Percentiles rank a stretch among this genome's conserved stretches.
Evolutionary conservation across 805 yeast genomes (phyloP).

Genomic region (Isabelozyma rhagii): DNA sequence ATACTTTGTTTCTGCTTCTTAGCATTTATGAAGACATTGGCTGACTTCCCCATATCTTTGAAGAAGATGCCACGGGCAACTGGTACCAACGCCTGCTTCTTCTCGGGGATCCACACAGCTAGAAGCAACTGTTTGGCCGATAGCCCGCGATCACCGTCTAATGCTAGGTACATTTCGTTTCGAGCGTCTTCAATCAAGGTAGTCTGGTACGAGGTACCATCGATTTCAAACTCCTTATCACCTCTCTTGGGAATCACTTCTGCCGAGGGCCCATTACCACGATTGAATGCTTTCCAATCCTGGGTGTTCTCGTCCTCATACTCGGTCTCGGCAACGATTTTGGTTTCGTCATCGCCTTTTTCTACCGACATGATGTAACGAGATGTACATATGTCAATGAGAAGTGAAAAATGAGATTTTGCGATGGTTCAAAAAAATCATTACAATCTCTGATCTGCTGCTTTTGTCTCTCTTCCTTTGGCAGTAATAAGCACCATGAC

Average conservation of each 20-base stretch:
- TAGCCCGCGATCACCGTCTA: conserved; percentile 49
- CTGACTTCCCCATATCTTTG: conserved; percentile 65
- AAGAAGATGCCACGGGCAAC: conserved; percentile 69
- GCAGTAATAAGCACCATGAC: conserved; percentile 7
- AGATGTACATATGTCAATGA: too few relatives aligned
- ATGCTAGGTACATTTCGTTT: conserved; percentile 69
- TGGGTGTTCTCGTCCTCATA: conserved; percentile 25
- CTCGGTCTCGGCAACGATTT: conserved; percentile 9
- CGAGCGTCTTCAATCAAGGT: conserved; percentile 50
- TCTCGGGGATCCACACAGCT: conserved; percentile 44
- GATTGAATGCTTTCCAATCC: conserved; percentile 27
- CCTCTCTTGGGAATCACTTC: conserved; percentile 65
- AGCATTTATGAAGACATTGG: conserved; percentile 8
- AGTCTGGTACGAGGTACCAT: conserved; percentile 58
- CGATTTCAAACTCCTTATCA: conserved; percentile 84
- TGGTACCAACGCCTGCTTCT: conserved; percentile 27
- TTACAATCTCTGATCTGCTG: not conserved
- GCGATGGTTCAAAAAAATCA: not conserved
- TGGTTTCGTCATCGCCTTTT: conserved; percentile 1
- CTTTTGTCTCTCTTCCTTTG: conserved; percentile 1
- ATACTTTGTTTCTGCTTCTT: conserved; percentile 23
- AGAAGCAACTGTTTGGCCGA: conserved; percentile 46
- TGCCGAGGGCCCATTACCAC: not conserved
- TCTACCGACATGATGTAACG: not conserved
- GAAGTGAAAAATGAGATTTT: not conserved